Conservation (phyloP, 257 asterid species). For the Coffea canephora region DNA sequence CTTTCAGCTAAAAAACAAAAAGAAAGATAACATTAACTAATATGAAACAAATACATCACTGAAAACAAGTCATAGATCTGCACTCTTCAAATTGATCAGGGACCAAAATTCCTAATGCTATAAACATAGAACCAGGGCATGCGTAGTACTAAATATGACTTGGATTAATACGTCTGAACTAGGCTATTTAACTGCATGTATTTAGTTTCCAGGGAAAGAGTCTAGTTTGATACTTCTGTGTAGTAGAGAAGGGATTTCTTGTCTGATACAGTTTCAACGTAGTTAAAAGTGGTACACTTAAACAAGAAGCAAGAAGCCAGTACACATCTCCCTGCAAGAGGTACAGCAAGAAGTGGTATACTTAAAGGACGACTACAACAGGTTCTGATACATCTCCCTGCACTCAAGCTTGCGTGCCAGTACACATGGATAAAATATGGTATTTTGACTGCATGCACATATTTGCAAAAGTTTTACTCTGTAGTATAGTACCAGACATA, state of each 20-base stretch:
- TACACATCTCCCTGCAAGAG: too few species aligned
- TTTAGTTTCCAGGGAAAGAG: too few species aligned
- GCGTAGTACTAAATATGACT: background rate
- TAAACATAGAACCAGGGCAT: background rate
- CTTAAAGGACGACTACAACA: background rate
- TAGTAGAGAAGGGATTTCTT: too few species aligned
- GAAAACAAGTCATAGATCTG: background rate
- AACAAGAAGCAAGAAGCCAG: background rate
- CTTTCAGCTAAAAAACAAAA: background rate
- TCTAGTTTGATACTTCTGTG: too few species aligned
- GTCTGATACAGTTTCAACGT: too few species aligned
- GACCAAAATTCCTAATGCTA: background rate
- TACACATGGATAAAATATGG: background rate
- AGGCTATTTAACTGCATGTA: too few species aligned
- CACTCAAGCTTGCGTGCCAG: too few species aligned
- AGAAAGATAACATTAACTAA: background rate
- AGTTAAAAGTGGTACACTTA: too few species aligned
- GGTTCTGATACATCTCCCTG: background rate
- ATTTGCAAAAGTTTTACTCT: background rate
- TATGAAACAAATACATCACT: background rate
- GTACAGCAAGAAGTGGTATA: background rate
- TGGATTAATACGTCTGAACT: too few species aligned
- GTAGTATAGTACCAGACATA: background rate
- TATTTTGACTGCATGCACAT: background rate
- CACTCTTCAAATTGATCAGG: background rate